phyloP scores from a whole-genome alignment of 371 early-diverging fungal genomes.

The Saksenaea vasiformis region DNA sequence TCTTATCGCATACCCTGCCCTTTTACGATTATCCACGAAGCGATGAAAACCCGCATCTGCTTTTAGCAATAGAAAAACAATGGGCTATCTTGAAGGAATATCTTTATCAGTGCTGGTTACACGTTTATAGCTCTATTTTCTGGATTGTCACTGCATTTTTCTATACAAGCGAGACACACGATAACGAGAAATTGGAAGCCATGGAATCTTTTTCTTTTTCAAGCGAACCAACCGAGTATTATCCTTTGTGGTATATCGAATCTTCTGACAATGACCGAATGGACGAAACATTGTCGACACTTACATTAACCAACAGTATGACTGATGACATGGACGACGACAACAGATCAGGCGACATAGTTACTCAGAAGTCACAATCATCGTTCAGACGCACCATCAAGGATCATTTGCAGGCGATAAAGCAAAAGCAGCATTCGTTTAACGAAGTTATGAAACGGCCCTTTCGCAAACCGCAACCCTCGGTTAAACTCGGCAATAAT shows the following conservation, averaged over 20 bases:
- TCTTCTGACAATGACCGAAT: not conserved
- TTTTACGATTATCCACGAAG: not conserved
- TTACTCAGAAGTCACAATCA: not conserved
- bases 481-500: not conserved
- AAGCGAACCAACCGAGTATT: not conserved
- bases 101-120: conserved; percentile 30
- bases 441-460: conserved; percentile 19
- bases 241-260: not conserved
- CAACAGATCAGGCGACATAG: not conserved
- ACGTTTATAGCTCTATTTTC: conserved; percentile 30
- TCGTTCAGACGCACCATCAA: conserved; percentile 11
- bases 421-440: conserved; percentile 15
- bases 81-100: conserved; percentile 6
- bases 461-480: not conserved
- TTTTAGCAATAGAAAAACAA: not conserved
- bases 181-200: not conserved
- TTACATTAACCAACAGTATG: not conserved
- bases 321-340: not conserved
- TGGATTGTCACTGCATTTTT: conserved; percentile 25
- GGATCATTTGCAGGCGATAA: conserved; percentile 14
- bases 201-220: conserved; percentile 8
- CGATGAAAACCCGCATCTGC: not conserved
- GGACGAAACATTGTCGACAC: not conserved
- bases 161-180: not conserved
- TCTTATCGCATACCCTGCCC: not conserved